Conservation (phyloP, 1,284 basidiomycete species). For the Puccinia sorghi region DNA sequence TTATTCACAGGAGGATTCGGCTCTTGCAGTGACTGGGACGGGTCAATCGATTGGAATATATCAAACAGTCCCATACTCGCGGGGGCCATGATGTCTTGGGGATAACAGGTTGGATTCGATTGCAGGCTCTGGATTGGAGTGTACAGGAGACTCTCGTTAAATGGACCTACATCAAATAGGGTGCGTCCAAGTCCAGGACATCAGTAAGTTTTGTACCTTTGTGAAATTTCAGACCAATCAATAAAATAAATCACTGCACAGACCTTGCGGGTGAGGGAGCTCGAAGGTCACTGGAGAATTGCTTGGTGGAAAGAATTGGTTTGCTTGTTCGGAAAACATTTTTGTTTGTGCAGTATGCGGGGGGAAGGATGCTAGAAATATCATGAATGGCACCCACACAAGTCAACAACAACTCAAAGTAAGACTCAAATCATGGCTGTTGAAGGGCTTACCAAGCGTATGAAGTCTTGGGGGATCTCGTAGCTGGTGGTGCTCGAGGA, state of each 20-base stretch:
- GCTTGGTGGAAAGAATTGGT: not conserved
- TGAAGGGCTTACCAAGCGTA: not conserved
- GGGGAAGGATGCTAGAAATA: not conserved
- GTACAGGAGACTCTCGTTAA: not conserved
- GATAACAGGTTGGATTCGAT: not conserved
- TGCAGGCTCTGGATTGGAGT: not conserved
- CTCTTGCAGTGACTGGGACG: not conserved
- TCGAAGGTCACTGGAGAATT: not conserved
- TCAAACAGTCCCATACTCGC: not conserved
- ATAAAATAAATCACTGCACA: not conserved
- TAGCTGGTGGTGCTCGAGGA: not conserved
- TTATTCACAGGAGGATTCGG: not conserved
- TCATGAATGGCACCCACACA: not conserved
- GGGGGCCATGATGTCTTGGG: not conserved
- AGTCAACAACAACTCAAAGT: not conserved
- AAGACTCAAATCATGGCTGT: not conserved
- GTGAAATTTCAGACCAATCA: not conserved
- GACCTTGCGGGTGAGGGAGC: not conserved
- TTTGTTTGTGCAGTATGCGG: not conserved
- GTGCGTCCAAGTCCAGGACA: not conserved
- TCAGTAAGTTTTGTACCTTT: not conserved
- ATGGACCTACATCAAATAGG: constrained; percentile 1
- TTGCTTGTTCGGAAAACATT: constrained; percentile 10
- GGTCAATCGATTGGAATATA: constrained; percentile 1
- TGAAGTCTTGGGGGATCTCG: not conserved